A percentile compares a stretch with the other conserved stretches of the same genome.
Conservation (phyloP, 495 filamentous ascomycete species). For the Hypoxylon lenormandii region DNA sequence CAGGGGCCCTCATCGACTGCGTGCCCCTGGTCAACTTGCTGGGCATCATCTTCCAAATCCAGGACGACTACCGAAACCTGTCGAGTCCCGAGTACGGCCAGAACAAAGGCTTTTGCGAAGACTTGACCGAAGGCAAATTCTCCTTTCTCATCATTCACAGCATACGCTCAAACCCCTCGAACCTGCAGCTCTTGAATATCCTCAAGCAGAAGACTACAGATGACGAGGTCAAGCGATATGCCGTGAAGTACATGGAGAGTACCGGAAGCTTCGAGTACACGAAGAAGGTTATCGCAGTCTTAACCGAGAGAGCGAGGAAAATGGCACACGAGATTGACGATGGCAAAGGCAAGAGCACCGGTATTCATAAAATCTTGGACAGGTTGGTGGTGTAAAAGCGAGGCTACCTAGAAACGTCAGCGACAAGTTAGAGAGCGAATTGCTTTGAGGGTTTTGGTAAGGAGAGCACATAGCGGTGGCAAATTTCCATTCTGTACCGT, state of each 20-base stretch:
- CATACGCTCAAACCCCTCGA: constrained; percentile 81
- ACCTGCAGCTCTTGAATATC: constrained; percentile 89
- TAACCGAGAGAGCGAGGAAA: constrained; percentile 73
- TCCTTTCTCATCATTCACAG: constrained; percentile 96
- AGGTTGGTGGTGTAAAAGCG: constrained; percentile 52
- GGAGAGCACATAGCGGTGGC: background rate
- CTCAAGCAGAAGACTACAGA: constrained; percentile 87
- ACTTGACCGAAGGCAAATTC: constrained; percentile 98
- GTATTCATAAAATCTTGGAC: constrained; percentile 66
- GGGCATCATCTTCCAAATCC: constrained; percentile 94
- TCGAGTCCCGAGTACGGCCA: constrained; percentile 76
- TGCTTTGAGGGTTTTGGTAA: background rate
- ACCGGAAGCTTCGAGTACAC: constrained; percentile 92
- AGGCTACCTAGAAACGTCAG: background rate
- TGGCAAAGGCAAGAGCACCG: constrained; percentile 57
- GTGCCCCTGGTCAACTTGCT: constrained; percentile 88
- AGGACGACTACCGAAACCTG: constrained; percentile 95
- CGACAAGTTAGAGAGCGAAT: background rate
- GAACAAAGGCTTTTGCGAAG: constrained; percentile 96
- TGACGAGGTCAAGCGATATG: constrained; percentile 89
- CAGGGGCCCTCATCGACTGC: constrained; percentile 72
- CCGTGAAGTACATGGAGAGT: constrained; percentile 89
- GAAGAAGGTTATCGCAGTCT: constrained; percentile 71
- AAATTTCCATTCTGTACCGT: background rate
- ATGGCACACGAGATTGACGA: constrained; percentile 77